Evolutionary conservation across 306 rosid species (phyloP).

Genomic region (Quercus suber): DNA sequence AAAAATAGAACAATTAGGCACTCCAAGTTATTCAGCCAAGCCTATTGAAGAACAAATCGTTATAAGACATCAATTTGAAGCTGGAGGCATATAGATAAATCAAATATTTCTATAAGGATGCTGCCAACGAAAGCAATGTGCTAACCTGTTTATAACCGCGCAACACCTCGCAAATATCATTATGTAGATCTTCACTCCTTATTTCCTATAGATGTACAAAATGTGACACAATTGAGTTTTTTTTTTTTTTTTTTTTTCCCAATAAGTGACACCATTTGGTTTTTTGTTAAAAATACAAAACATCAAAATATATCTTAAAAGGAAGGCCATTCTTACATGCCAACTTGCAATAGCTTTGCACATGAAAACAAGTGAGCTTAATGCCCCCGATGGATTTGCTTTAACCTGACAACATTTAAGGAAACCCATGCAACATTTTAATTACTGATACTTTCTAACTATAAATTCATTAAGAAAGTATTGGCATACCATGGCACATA

Average conservation of each 20-base stretch:
- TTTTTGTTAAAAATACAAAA: slow-evolving; percentile 8
- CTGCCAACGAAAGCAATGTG: slow-evolving; percentile 20
- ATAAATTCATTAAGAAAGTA: not conserved
- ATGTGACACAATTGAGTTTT: slow-evolving; percentile 20
- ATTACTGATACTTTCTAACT: not conserved
- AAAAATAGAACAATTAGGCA: not conserved
- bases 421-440: not conserved
- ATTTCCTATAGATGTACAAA: slow-evolving; percentile 61
- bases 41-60: not conserved
- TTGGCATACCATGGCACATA: slow-evolving; percentile 86
- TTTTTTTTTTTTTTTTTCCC: not conserved
- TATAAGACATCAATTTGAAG: slow-evolving; percentile 3
- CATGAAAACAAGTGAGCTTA: slow-evolving; percentile 69
- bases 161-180: slow-evolving; percentile 89
- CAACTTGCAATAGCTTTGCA: slow-evolving; percentile 99
- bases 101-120: not conserved
- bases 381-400: slow-evolving; percentile 91
- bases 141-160: slow-evolving; percentile 95
- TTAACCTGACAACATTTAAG: slow-evolving; percentile 62
- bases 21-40: not conserved
- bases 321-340: slow-evolving; percentile 66
- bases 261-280: slow-evolving; percentile 7
- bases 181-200: slow-evolving; percentile 84
- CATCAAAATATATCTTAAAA: not conserved
- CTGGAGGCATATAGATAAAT: not conserved